Evolutionary conservation across 2,329 filamentous ascomycete genomes (phyloP).

Genomic region (Venturia nashicola): DNA sequence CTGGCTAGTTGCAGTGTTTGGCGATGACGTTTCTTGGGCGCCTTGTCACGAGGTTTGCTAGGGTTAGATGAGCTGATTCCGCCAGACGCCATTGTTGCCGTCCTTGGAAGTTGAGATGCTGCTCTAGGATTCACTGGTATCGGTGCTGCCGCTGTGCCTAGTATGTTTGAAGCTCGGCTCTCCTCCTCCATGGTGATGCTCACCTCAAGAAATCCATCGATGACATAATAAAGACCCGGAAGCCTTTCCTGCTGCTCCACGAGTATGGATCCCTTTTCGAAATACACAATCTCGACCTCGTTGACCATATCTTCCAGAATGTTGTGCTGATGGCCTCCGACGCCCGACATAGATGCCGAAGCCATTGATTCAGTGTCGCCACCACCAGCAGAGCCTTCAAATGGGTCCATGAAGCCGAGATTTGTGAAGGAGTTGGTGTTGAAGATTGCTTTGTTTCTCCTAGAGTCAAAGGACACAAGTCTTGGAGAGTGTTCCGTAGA

Average conservation of each 20-base stretch:
- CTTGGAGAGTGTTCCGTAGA: conserved; percentile 80
- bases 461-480: conserved; percentile 72
- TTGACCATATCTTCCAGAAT: conserved; percentile 72
- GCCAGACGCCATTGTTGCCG: not conserved
- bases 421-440: conserved; percentile 74
- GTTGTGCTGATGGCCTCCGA: conserved; percentile 49
- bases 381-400: conserved; percentile 57
- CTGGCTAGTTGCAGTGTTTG: conserved; percentile 83
- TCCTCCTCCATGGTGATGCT: conserved; percentile 66
- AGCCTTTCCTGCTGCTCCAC: conserved; percentile 97
- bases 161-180: conserved; percentile 29
- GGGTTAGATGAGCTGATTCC: conserved; percentile 10
- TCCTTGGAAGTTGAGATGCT: conserved; percentile 17
- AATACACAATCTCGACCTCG: conserved; percentile 94
- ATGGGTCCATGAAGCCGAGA: conserved; percentile 81
- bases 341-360: conserved; percentile 32
- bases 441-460: conserved; percentile 66
- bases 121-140: conserved; percentile 19
- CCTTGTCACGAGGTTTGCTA: conserved; percentile 2
- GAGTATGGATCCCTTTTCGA: conserved; percentile 84
- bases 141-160: conserved; percentile 26
- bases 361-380: conserved; percentile 79
- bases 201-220: conserved; percentile 93
- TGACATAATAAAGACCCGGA: conserved; percentile 91
- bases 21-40: conserved; percentile 38